Evolutionary conservation across 148 eudicot genomes (phyloP).

Genomic region (Selenicereus undatus): DNA sequence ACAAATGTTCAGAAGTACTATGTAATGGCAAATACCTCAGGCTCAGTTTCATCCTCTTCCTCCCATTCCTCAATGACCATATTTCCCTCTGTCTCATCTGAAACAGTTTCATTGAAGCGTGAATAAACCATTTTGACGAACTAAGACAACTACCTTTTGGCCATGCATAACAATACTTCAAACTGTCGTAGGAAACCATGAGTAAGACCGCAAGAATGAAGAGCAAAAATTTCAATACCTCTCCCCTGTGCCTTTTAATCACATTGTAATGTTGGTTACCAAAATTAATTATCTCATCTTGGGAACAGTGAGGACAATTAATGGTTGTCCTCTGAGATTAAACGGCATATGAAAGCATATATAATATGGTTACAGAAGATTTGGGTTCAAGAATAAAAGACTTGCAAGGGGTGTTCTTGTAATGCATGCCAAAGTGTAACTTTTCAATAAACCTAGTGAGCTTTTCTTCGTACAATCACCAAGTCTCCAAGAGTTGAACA

Average conservation of each 20-base stretch:
- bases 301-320: too few species aligned
- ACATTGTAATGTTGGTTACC: too few species aligned
- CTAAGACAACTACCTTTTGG: neutral
- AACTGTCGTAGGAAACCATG: neutral
- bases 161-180: neutral
- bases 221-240: too few species aligned
- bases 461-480: neutral
- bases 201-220: neutral
- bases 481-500: neutral
- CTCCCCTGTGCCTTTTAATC: neutral
- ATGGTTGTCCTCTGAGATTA: too few species aligned
- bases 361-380: too few species aligned
- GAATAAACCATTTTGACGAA: neutral
- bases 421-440: neutral
- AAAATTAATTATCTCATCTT: too few species aligned
- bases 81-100: conserved; percentile 49
- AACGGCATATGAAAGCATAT: too few species aligned
- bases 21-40: conserved; percentile 47
- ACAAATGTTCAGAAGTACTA: neutral
- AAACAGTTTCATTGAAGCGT: conserved; percentile 17
- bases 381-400: neutral
- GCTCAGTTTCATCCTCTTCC: conserved; percentile 82
- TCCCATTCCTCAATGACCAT: conserved; percentile 70
- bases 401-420: neutral
- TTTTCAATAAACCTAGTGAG: neutral